Evolutionary conservation across 345 rosid genomes (phyloP).

Genomic region (Theobroma cacao): DNA sequence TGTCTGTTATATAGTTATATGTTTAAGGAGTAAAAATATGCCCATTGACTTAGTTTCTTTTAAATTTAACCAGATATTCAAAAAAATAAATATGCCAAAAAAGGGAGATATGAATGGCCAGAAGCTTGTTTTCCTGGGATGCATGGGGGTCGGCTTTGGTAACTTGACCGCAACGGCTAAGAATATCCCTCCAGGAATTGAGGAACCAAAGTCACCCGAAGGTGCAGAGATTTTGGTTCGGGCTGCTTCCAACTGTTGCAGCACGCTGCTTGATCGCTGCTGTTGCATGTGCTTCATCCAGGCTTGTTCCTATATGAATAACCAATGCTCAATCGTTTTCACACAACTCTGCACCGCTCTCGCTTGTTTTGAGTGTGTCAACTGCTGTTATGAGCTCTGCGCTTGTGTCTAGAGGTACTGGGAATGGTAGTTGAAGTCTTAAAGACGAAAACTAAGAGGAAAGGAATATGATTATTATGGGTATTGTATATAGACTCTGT

Average conservation of each 20-base stretch:
- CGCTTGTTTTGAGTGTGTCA: conserved; percentile 67
- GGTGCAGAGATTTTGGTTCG: conserved; percentile 53
- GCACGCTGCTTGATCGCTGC: conserved; percentile 37
- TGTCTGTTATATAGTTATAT: not conserved
- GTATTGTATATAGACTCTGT: not conserved
- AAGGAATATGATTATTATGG: not conserved
- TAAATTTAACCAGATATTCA: conserved; percentile 23
- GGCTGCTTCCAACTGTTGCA: conserved; percentile 58
- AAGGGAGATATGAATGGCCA: conserved; percentile 27
- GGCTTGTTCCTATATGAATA: conserved; percentile 49
- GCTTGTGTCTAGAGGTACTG: conserved; percentile 26
- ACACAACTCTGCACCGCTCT: conserved; percentile 70
- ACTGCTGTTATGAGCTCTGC: conserved; percentile 73
- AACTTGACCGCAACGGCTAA: conserved; percentile 55
- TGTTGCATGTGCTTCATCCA: conserved; percentile 89
- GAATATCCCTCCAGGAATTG: conserved; percentile 57
- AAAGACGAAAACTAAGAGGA: not conserved
- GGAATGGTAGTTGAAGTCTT: not conserved
- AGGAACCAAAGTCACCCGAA: conserved; percentile 50
- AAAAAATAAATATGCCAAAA: conserved; percentile 30
- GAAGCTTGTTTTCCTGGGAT: conserved; percentile 38
- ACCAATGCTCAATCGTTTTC: conserved; percentile 55
- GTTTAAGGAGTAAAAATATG: not conserved
- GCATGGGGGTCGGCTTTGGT: conserved; percentile 67
- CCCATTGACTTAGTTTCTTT: not conserved